Base-by-base conservation (phyloP, 164 flowering plant species). In the Umbilicus rupestris region DNA sequence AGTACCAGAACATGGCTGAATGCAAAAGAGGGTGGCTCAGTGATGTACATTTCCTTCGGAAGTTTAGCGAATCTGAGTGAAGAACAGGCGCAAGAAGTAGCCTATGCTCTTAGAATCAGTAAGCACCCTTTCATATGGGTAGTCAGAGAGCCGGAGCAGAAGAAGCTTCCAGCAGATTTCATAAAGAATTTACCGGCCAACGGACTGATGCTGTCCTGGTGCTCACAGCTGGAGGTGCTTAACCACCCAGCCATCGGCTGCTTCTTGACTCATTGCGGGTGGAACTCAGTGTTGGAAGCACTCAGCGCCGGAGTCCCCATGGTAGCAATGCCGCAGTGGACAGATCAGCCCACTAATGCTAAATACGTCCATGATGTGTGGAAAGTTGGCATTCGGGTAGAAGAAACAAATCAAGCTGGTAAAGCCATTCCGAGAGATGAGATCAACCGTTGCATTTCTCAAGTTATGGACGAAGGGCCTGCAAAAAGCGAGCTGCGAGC, bases 271-370 rank as follows among this genome's bases (percentile, higher is more conserved):
- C 83, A 82, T 41, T 78, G 83, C 47, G 83, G 85, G 20, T 79
- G 76, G 78, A 81, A 78, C 71, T 81, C 81, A n/a, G 72, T 75
- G 1, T 62, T 76, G 12, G 85, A 82, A 71, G 79, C 80, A 22
- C 69, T 82, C 66, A 73, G 78, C 67, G 52, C 73, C 16, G 85
- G 82, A n/a, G 80, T 78, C 62, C 83, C 83, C 0, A 67, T 80
- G 78, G 74, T 82, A 45, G 76, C 70, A 17, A 50, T 80, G 65
- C 82, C 85, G 1, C 79, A 73, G 31, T 73, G 74, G 75, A 39
- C 70, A 2, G 83, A 82, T 67, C 83, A 82, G 64, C 66, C 71
- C 3, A 76, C 82, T 3, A 80, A 82, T 65, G 79, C 80, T 9
- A 80, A 82, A 70, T 75, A 46, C 60, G 45, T 76, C 3, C 73